Evolutionary conservation across 371 early-diverging fungal genomes (phyloP), one percentile per base, ranked within the genome.

Genomic region (Gilbertella persicaria): DNA sequence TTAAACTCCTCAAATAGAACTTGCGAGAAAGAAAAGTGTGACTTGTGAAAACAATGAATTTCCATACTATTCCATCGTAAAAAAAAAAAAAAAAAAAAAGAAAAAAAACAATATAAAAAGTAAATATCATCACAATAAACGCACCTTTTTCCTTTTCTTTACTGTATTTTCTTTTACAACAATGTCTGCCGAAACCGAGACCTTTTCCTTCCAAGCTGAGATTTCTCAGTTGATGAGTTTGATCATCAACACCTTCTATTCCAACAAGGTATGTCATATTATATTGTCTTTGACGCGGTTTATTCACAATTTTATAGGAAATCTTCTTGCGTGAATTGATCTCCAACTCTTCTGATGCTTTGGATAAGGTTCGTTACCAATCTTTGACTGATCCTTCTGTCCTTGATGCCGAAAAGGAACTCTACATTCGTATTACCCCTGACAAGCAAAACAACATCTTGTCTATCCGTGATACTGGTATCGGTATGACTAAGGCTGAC

Each of bases 191-290:
- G 75, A 71, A 60, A 72, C 78, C 53, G 89, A 90, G 67, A 86
- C 87, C 29, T 90, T 89, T 71, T 84, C 87, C 52, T 94, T 95
- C 86, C 95, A 96, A 83, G 91, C 91, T 87, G 92, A 91, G 80
- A 87, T 92, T 66, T 86, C 88, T 82, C 92, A 93, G 90, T 76
- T 96, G 71, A 93, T 96, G 94, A 86, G 84, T 66, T 91, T 94
- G 68, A 94, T 96, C 79, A 75, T 75, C 70, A 75, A 71, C 67
- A 75, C 72, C 41, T 75, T 75, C 63, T 75, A 75, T 51, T 75
- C 76, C 14, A 75, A 75, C 70, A 75, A 75, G 70, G 74, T 67
- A 73, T 60, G 6, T 19, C 23, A 13, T 17, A 45, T 41, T 45
- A 42, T 29, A 41, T 33, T 40, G 37, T 16, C 23, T 49, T 13